Conservation (phyloP, 1,139 yeast species). For the Pichia sp. region DNA sequence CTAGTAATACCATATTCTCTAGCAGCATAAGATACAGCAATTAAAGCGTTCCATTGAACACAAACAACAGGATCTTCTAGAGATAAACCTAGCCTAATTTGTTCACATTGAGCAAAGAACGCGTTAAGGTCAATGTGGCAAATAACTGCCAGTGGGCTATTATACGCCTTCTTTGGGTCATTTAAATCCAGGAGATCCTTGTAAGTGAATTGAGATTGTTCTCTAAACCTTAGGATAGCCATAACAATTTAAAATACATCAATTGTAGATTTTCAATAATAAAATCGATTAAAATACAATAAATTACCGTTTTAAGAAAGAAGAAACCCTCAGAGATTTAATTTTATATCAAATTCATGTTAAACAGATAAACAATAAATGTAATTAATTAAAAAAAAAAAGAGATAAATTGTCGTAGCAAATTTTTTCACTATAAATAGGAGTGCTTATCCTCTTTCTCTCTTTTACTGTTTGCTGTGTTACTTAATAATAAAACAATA, state of each 20-base stretch:
- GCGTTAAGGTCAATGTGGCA: slow-evolving; percentile 91
- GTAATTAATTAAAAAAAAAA: too few species aligned
- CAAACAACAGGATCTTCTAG: slow-evolving; percentile 83
- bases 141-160: slow-evolving; percentile 71
- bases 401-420: too few species aligned
- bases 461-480: neutral
- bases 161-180: slow-evolving; percentile 40
- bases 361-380: too few species aligned
- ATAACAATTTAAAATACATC: neutral
- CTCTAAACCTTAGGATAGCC: slow-evolving; percentile 5
- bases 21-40: slow-evolving; percentile 90
- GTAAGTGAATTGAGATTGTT: slow-evolving; percentile 36
- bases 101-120: slow-evolving; percentile 93
- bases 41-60: slow-evolving; percentile 84
- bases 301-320: slow-evolving; percentile 3
- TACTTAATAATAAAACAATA: too few species aligned
- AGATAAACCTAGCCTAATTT: slow-evolving; percentile 58
- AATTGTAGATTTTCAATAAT: too few species aligned
- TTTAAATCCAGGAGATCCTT: slow-evolving; percentile 44
- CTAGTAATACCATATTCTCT: slow-evolving; percentile 74
- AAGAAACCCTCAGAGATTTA: neutral
- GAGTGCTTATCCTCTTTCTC: too few species aligned
- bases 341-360: too few species aligned
- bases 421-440: neutral
- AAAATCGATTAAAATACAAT: too few species aligned